Percentiles rank a stretch among this genome's conserved stretches.
Conservation (phyloP, 352 stramenopile species). For the Globisporangium recalcitrans region DNA sequence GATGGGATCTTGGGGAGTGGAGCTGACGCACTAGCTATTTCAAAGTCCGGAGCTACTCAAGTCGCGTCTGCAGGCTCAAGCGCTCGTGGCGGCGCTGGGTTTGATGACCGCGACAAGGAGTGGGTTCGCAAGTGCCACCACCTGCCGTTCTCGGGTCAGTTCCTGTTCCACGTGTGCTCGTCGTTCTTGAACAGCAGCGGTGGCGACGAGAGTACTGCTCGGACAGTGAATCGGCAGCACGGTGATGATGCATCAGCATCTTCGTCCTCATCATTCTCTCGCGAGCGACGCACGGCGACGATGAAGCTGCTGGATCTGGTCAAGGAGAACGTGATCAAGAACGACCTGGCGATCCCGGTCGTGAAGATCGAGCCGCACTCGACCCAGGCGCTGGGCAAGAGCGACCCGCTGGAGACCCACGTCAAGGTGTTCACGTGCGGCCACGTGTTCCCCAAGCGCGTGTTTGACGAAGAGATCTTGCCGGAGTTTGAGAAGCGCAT, state of each 20-base stretch:
- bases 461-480: slow-evolving; percentile 83
- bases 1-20: slow-evolving; percentile 35
- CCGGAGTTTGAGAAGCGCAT: slow-evolving; percentile 81
- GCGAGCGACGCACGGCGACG: slow-evolving; percentile 13
- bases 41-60: not conserved
- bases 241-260: not conserved
- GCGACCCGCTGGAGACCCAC: slow-evolving; percentile 81
- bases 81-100: slow-evolving; percentile 12
- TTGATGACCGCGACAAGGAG: slow-evolving; percentile 72
- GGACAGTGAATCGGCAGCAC: not conserved
- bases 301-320: slow-evolving; percentile 52
- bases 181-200: slow-evolving; percentile 42
- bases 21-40: not conserved
- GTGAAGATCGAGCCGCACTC: slow-evolving; percentile 63
- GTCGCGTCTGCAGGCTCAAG: not conserved
- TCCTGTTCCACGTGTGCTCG: slow-evolving; percentile 71
- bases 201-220: not conserved
- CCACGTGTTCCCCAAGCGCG: slow-evolving; percentile 78
- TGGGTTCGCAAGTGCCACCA: slow-evolving; percentile 74
- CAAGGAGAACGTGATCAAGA: slow-evolving; percentile 72
- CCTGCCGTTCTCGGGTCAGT: slow-evolving; percentile 73
- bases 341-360: slow-evolving; percentile 45
- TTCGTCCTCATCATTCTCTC: not conserved
- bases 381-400: slow-evolving; percentile 64
- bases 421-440: slow-evolving; percentile 82